phyloP scores from a whole-genome alignment of 176 grass and related monocot genomes.

The Triticum monococcum region DNA sequence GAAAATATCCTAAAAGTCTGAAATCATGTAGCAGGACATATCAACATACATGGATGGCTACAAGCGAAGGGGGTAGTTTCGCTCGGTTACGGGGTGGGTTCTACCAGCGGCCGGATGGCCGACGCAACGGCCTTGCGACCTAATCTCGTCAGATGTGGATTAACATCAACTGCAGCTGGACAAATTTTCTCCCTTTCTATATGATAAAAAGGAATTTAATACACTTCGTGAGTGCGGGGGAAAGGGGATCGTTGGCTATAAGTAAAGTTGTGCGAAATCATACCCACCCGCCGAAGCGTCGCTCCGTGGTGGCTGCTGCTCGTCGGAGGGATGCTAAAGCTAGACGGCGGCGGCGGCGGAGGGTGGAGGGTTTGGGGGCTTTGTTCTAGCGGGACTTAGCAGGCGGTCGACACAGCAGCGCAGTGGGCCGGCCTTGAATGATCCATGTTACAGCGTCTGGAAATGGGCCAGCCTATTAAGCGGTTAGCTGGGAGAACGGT shows the following conservation, averaged over 20 bases:
- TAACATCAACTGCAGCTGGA: neutral
- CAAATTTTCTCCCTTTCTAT: neutral
- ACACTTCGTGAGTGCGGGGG: neutral
- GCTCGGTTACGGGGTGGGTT: neutral
- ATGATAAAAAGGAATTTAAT: neutral
- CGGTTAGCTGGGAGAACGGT: too few relatives aligned
- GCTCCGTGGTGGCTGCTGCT: slow-evolving; percentile 5
- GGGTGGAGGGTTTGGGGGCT: neutral
- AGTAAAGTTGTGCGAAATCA: neutral
- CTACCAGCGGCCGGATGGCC: neutral
- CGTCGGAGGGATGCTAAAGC: neutral
- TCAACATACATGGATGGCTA: neutral
- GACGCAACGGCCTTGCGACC: neutral
- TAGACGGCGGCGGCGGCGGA: neutral
- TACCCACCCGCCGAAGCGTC: neutral
- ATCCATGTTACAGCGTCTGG: too few relatives aligned
- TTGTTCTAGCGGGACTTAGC: neutral
- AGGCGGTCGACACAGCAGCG: neutral
- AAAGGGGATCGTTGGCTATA: too few relatives aligned
- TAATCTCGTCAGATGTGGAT: neutral
- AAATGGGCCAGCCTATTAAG: too few relatives aligned
- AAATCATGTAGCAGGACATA: neutral
- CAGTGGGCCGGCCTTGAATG: neutral
- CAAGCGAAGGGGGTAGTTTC: neutral
- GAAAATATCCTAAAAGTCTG: neutral